Base-by-base conservation (phyloP, 495 filamentous ascomycete genomes). In the Evansstolkia leycettana region DNA sequence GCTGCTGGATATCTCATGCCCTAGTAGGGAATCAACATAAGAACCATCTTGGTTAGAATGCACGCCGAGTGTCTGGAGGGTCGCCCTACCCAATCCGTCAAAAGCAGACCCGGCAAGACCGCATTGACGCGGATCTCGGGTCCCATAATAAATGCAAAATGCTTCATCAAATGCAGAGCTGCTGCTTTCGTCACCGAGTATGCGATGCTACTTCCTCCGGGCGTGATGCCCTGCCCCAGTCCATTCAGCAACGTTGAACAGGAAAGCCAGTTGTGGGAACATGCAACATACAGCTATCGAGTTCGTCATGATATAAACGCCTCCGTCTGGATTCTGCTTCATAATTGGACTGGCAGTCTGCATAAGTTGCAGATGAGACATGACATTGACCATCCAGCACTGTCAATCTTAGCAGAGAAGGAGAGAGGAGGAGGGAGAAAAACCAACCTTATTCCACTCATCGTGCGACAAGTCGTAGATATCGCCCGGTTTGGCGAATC, bases 301-400 rank as follows among this genome's bases (percentile, higher is more conserved):
- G 7, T 67, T 69, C 7, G 75, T 76, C 24, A 75, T 60, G 27
- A 79, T 51, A 29, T 75, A 61, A 0, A 60, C 60, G 15, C 75
- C 75, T 13, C 75, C 75, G 0, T 77, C 70, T 7, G 57, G 38
- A 36, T 78, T 79, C 1, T 54, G 43, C 20, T 74, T 68, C 43
- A 78, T 73, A 1, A 60, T 67, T n/a, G 73, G 62, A 30, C 64
- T 38, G 3, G 70, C 72, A 24, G 57, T 61, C 29, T 64, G 62
- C 30, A 76, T 43, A 7, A 77, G 63, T 29, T 67, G 61, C 28
- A 68, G 37, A 20, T 70, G 64, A 6, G 61, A 66, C 51, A 76
- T 73, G 37, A 72, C 68, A 40, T 79, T 75, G 25, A 72, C 61
- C 1, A 61, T 55, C 55, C 59, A 77, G 42, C 69, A 73, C 57